A percentile compares a stretch with the other conserved stretches of the same genome.
Evolutionary conservation across 75 land plant species (phyloP).

Genomic region (Pinus tabuliformis): DNA sequence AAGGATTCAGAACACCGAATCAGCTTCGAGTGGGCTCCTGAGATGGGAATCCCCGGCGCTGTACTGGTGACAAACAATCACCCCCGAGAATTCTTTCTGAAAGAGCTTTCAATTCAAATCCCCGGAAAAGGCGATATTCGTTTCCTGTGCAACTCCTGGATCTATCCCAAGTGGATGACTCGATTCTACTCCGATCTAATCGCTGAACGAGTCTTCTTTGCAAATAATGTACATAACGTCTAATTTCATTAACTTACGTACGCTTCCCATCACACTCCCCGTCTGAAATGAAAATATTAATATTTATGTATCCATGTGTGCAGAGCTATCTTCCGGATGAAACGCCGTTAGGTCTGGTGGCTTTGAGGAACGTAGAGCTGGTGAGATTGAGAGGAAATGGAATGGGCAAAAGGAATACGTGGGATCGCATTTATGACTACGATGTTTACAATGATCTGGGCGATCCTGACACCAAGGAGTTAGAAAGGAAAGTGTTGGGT

Average conservation of each 20-base stretch:
- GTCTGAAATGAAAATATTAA: not conserved
- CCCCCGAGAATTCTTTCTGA: constrained; percentile 23
- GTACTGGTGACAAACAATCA: constrained; percentile 22
- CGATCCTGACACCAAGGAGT: constrained; percentile 8
- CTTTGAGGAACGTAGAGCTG: constrained; percentile 15
- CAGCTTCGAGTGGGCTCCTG: constrained; percentile 12
- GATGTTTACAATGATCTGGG: constrained; percentile 26
- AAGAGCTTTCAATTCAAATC: constrained; percentile 7
- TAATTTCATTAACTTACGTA: not conserved
- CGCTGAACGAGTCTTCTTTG: constrained; percentile 17
- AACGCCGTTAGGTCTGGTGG: constrained; percentile 21
- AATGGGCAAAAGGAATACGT: constrained; percentile 7
- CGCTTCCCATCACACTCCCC: not conserved
- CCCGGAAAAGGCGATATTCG: constrained; percentile 1
- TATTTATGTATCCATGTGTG: not conserved
- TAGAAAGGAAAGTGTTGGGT: constrained; percentile 15
- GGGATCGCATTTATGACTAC: constrained; percentile 22
- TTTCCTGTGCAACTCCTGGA: constrained; percentile 25
- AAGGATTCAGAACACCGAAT: not conserved
- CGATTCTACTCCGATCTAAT: not conserved
- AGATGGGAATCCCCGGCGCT: constrained; percentile 11
- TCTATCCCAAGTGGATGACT: constrained; percentile 13
- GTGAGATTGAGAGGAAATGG: constrained; percentile 14
- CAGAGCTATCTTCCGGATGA: constrained; percentile 22
- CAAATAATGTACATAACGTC: not conserved